Conservation (phyloP, 805 yeast species). For the Danielia oregonensis region DNA sequence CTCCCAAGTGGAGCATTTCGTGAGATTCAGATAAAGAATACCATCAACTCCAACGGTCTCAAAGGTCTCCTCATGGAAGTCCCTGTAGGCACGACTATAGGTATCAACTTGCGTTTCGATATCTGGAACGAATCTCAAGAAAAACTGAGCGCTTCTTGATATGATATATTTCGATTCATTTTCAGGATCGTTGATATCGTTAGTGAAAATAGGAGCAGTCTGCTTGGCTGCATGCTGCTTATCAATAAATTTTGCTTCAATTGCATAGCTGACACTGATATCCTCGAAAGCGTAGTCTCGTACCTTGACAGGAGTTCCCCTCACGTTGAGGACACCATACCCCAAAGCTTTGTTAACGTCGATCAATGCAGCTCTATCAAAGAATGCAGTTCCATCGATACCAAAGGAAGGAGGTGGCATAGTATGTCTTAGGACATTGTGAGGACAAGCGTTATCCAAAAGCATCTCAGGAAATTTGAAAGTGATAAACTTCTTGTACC, state of each 20-base stretch:
- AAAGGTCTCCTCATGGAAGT: conserved; percentile 24
- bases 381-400: conserved; percentile 34
- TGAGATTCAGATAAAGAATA: conserved; percentile 23
- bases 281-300: conserved; percentile 44
- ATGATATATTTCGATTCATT: conserved; percentile 31
- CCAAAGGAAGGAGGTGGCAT: conserved; percentile 45
- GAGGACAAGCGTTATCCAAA: conserved; percentile 50
- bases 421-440: conserved; percentile 35
- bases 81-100: conserved; percentile 22
- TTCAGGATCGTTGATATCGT: conserved; percentile 36
- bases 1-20: conserved; percentile 31
- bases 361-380: conserved; percentile 30
- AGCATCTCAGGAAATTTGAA: conserved; percentile 55
- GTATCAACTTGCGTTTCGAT: conserved; percentile 25
- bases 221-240: conserved; percentile 30
- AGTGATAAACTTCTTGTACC: conserved; percentile 55
- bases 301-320: conserved; percentile 53
- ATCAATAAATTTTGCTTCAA: conserved; percentile 56
- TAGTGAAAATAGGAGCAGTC: conserved; percentile 25
- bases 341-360: conserved; percentile 44
- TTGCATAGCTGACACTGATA: conserved; percentile 46
- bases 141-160: conserved; percentile 33
- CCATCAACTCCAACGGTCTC: conserved; percentile 34
- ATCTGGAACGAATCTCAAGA: conserved; percentile 38
- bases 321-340: conserved; percentile 47